Percentiles rank a stretch among this genome's conserved stretches.
Evolutionary conservation across 352 stramenopile genomes (phyloP).

Genomic region (Globisporangium orthogonon): DNA sequence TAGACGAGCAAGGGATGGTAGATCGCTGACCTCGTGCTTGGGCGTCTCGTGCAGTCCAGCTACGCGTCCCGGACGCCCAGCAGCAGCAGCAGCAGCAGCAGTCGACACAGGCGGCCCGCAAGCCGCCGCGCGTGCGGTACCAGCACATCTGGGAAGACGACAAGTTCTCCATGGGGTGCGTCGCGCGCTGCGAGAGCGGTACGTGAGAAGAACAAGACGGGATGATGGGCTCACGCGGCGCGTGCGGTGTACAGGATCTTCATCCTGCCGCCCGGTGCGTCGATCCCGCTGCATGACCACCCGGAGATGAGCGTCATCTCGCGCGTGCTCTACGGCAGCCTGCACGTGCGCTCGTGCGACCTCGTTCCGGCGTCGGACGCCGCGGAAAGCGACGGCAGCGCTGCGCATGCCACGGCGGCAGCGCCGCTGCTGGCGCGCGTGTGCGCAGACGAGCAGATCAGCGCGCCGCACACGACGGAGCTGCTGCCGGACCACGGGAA

Average conservation of each 20-base stretch:
- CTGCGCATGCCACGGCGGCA: neutral
- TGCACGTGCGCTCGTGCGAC: slow-evolving; percentile 63
- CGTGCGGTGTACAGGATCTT: slow-evolving; percentile 52
- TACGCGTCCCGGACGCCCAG: slow-evolving; percentile 33
- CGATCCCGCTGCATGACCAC: slow-evolving; percentile 78
- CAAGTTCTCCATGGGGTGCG: slow-evolving; percentile 73
- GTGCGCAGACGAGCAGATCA: slow-evolving; percentile 28
- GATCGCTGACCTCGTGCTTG: neutral
- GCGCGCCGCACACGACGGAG: slow-evolving; percentile 59
- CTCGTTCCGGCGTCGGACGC: slow-evolving; percentile 18
- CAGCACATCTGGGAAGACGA: slow-evolving; percentile 80
- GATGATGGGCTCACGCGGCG: neutral
- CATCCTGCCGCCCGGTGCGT: slow-evolving; percentile 61
- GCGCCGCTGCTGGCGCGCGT: slow-evolving; percentile 28
- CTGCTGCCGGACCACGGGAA: slow-evolving; percentile 67
- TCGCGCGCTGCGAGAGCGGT: neutral
- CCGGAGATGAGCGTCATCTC: slow-evolving; percentile 83
- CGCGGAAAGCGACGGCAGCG: neutral
- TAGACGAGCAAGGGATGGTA: too few species aligned
- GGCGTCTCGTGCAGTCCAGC: slow-evolving; percentile 27
- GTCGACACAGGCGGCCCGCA: slow-evolving; percentile 3
- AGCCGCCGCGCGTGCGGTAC: slow-evolving; percentile 39
- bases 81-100: slow-evolving; percentile 1
- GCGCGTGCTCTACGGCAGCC: slow-evolving; percentile 65
- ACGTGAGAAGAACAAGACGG: neutral